phyloP scores from a whole-genome alignment of 2,329 filamentous ascomycete species.

The Volutella citrinella region DNA sequence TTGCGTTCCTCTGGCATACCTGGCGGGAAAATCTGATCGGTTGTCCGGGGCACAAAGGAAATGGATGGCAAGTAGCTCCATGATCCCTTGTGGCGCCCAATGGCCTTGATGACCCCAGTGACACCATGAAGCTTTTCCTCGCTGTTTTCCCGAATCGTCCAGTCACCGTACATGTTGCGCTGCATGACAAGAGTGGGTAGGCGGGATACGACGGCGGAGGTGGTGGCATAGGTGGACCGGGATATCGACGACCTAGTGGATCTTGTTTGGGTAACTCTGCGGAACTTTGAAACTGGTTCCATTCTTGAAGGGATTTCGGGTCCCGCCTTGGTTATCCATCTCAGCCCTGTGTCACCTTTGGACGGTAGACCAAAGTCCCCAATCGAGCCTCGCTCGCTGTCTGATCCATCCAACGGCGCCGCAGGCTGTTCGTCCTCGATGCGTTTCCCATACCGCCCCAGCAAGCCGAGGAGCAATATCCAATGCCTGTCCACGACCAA shows the following conservation, averaged over 20 bases:
- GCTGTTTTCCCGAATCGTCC: not conserved
- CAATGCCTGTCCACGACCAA: slow-evolving; percentile 9
- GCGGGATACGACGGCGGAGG: not conserved
- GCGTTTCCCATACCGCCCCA: slow-evolving; percentile 7
- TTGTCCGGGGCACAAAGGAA: slow-evolving; percentile 9
- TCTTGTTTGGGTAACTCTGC: too few relatives aligned
- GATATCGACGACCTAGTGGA: not conserved
- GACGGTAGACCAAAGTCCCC: slow-evolving; percentile 3
- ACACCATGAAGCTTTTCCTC: slow-evolving; percentile 1
- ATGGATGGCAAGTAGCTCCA: slow-evolving; percentile 9
- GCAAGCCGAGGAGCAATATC: slow-evolving; percentile 7
- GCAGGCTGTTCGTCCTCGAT: slow-evolving; percentile 1
- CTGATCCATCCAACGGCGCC: too few relatives aligned
- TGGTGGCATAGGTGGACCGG: not conserved
- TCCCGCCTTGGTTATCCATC: too few relatives aligned
- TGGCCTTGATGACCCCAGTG: slow-evolving; percentile 3
- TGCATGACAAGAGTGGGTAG: not conserved
- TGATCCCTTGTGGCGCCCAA: slow-evolving; percentile 9
- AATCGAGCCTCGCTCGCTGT: slow-evolving; percentile 7
- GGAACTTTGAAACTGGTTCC: too few relatives aligned
- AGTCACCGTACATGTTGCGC: slow-evolving; percentile 4
- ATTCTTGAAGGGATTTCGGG: too few relatives aligned
- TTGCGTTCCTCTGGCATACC: not conserved
- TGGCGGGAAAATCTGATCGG: slow-evolving; percentile 3
- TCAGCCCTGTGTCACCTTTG: too few relatives aligned